Evolutionary conservation across 495 filamentous ascomycete genomes (phyloP).

Genomic region (Penicillium bovifimosum): DNA sequence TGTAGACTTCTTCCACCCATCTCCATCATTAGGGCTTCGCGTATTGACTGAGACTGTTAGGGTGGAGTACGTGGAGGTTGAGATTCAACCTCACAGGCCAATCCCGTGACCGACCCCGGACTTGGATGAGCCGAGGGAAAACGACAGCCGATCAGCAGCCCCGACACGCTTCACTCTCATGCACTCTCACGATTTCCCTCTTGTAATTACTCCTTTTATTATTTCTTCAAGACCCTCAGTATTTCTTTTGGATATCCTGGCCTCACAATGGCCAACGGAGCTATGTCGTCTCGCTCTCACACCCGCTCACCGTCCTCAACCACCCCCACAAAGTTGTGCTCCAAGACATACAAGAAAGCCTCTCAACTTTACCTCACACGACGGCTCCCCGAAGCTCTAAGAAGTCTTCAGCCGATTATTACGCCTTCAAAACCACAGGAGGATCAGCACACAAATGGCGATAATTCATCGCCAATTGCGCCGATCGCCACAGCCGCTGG

Average conservation of each 20-base stretch:
- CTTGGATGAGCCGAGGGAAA: conserved; percentile 32
- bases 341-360: conserved; percentile 71
- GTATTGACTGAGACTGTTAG: no score
- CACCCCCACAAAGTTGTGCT: conserved; percentile 58
- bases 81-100: conserved; percentile 5
- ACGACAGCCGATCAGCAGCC: conserved; percentile 25
- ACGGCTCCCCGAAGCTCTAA: conserved; percentile 81
- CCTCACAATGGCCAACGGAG: conserved; percentile 32
- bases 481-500: conserved; percentile 68
- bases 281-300: conserved; percentile 38
- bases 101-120: conserved; percentile 31
- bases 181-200: conserved; percentile 10
- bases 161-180: conserved; percentile 18
- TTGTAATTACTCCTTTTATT: conserved; percentile 3
- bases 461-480: conserved; percentile 41
- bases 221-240: background rate
- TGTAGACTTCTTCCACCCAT: no score
- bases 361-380: conserved; percentile 89
- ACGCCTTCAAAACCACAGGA: conserved; percentile 32
- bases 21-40: no score
- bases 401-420: conserved; percentile 74
- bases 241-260: conserved; percentile 2
- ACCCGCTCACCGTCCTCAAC: conserved; percentile 48
- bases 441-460: conserved; percentile 35
- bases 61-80: no score